Evolutionary conservation across 805 yeast species (phyloP).

Genomic region (Hanseniaspora singularis): DNA sequence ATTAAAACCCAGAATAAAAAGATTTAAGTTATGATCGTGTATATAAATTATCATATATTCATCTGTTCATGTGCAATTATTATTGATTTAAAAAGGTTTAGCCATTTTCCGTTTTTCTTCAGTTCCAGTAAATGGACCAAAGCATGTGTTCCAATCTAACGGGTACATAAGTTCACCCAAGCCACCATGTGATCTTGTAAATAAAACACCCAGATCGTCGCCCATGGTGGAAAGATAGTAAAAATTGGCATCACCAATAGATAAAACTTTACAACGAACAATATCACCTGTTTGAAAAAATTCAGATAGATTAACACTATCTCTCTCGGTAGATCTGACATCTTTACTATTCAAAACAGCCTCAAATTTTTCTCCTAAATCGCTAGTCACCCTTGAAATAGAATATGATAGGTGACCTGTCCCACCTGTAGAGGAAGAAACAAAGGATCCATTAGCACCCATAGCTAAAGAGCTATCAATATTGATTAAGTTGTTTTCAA

Average conservation of each 20-base stretch:
- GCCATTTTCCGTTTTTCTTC: conserved; percentile 82
- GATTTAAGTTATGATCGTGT: conserved; percentile 25
- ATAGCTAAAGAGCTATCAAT: conserved; percentile 56
- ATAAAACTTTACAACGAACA: conserved; percentile 65
- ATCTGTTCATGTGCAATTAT: conserved; percentile 68
- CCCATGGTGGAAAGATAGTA: conserved; percentile 82
- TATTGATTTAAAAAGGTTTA: conserved; percentile 57
- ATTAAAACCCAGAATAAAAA: conserved; percentile 26
- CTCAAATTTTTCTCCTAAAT: conserved; percentile 77
- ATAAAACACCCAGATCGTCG: conserved; percentile 86
- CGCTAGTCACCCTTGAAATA: conserved; percentile 41
- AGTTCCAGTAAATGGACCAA: conserved; percentile 60
- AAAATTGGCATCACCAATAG: conserved; percentile 87
- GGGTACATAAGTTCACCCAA: conserved; percentile 76
- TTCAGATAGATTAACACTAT: conserved; percentile 64
- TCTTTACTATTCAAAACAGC: conserved; percentile 82
- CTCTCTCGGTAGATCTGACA: conserved; percentile 82
- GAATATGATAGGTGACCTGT: conserved; percentile 39
- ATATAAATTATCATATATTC: conserved; percentile 70
- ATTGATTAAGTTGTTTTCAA: conserved; percentile 48
- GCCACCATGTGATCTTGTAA: conserved; percentile 57
- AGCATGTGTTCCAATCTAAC: conserved; percentile 92
- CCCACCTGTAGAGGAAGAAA: conserved; percentile 40
- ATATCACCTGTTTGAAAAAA: conserved; percentile 87
- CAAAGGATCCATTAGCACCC: conserved; percentile 43